phyloP scores from a whole-genome alignment of 2,329 filamentous ascomycete species.

The Alternaria metachromatica region DNA sequence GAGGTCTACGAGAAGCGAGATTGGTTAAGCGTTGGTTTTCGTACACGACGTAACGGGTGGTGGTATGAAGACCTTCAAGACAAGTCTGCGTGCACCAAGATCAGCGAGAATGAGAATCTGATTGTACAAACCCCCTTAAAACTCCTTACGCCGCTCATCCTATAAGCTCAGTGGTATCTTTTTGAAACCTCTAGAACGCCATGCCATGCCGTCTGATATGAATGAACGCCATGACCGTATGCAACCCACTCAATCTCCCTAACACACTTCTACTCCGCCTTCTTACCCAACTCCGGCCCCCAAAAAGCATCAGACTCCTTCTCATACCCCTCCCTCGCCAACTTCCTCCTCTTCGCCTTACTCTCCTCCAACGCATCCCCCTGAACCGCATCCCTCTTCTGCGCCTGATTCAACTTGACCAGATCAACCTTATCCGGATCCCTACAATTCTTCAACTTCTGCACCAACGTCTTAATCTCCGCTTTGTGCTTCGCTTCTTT shows the following conservation, averaged over 20 bases:
- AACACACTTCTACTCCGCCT: not conserved
- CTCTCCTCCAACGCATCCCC: constrained; percentile 48
- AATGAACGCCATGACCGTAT: not conserved
- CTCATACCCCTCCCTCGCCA: constrained; percentile 52
- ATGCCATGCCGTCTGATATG: not conserved
- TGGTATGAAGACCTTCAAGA: no score
- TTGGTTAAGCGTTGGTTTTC: not conserved
- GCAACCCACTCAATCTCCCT: not conserved
- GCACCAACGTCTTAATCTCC: constrained; percentile 58
- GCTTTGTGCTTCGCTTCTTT: constrained; percentile 58
- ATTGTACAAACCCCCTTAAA: not conserved
- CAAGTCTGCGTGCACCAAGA: not conserved
- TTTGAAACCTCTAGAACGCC: not conserved
- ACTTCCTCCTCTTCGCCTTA: constrained; percentile 54
- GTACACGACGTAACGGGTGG: not conserved
- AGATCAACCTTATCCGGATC: constrained; percentile 78
- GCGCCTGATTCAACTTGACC: constrained; percentile 70
- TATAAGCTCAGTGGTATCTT: not conserved
- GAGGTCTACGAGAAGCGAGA: not conserved
- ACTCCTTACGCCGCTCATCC: not conserved
- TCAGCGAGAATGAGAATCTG: not conserved
- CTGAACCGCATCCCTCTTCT: constrained; percentile 55
- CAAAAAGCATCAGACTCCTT: constrained; percentile 57
- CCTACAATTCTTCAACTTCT: constrained; percentile 74
- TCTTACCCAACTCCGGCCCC: constrained; percentile 45